phyloP scores from a whole-genome alignment of 2,329 filamentous ascomycete genomes.

The Calonectria naviculata region DNA sequence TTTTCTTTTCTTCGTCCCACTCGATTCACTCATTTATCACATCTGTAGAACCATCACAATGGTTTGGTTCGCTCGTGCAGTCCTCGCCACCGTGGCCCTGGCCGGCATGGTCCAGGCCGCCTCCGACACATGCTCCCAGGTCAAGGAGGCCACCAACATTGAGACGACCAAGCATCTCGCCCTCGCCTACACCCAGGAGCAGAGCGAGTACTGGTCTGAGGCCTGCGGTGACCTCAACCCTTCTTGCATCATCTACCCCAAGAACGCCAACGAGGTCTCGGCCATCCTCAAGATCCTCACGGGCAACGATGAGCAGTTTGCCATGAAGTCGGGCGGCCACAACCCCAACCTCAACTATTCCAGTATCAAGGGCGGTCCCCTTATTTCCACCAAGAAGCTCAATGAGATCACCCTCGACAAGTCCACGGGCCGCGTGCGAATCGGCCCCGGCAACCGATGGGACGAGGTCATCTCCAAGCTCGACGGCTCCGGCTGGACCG shows the following conservation, averaged over 20 bases:
- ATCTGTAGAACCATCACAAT: neutral
- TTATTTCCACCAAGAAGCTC: conserved; percentile 60
- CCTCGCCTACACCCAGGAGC: conserved; percentile 48
- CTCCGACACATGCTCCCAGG: conserved; percentile 18
- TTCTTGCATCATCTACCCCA: conserved; percentile 59
- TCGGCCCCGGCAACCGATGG: conserved; percentile 60
- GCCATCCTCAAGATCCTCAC: conserved; percentile 62
- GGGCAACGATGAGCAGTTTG: conserved; percentile 60
- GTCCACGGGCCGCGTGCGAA: conserved; percentile 48
- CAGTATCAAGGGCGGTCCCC: conserved; percentile 59
- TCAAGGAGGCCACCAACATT: conserved; percentile 10
- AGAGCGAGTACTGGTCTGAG: conserved; percentile 59
- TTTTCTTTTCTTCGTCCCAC: neutral
- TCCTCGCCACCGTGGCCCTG: neutral
- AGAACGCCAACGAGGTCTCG: conserved; percentile 61
- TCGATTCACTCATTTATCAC: neutral
- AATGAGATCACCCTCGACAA: conserved; percentile 53
- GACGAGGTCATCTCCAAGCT: conserved; percentile 53
- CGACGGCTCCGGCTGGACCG: conserved; percentile 54
- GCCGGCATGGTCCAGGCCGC: neutral
- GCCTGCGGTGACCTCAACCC: conserved; percentile 55
- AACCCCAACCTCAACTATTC: conserved; percentile 65
- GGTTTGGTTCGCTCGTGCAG: neutral
- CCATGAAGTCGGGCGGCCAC: conserved; percentile 68
- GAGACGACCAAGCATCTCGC: conserved; percentile 27